Percentiles rank a stretch among this genome's conserved stretches.
phyloP scores from a whole-genome alignment of 73 alveolate genomes.

The Symbiodinium pilosum region DNA sequence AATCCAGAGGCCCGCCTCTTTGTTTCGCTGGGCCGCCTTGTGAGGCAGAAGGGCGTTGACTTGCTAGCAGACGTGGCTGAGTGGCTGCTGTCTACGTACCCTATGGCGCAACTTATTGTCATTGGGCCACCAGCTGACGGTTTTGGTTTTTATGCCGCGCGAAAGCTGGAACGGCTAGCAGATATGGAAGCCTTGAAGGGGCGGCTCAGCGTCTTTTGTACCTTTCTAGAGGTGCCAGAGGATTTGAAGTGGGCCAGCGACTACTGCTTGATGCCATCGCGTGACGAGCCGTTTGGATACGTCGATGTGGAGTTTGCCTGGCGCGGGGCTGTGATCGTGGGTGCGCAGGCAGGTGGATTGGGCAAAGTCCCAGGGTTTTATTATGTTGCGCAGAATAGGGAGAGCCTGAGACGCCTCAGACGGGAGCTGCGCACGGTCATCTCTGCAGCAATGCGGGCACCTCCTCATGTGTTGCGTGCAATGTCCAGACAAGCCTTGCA shows the following conservation, averaged over 20 bases:
- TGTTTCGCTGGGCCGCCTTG: conserved; percentile 82
- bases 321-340: conserved; percentile 70
- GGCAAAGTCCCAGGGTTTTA: conserved; percentile 94
- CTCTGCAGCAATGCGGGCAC: conserved; percentile 42
- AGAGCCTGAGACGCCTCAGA: conserved; percentile 2
- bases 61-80: conserved; percentile 57
- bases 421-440: conserved; percentile 73
- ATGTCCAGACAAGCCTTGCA: conserved; percentile 22
- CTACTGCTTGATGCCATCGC: conserved; percentile 89
- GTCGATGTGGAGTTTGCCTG: conserved; percentile 95
- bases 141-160: conserved; percentile 43
- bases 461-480: background rate
- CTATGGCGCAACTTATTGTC: conserved; percentile 49
- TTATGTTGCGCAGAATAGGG: conserved; percentile 72
- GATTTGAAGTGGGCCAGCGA: conserved; percentile 60
- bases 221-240: conserved; percentile 9
- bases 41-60: conserved; percentile 90
- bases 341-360: conserved; percentile 91
- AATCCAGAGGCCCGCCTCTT: conserved; percentile 43
- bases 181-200: conserved; percentile 9
- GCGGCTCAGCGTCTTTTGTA: conserved; percentile 20
- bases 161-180: conserved; percentile 56
- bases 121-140: conserved; percentile 89
- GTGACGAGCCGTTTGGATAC: conserved; percentile 94
- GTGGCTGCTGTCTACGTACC: conserved; percentile 73